Percentiles rank a stretch among this genome's conserved stretches.
Conservation (phyloP, 768 basidiomycete species). For the Cystofilobasidium ferigula region DNA sequence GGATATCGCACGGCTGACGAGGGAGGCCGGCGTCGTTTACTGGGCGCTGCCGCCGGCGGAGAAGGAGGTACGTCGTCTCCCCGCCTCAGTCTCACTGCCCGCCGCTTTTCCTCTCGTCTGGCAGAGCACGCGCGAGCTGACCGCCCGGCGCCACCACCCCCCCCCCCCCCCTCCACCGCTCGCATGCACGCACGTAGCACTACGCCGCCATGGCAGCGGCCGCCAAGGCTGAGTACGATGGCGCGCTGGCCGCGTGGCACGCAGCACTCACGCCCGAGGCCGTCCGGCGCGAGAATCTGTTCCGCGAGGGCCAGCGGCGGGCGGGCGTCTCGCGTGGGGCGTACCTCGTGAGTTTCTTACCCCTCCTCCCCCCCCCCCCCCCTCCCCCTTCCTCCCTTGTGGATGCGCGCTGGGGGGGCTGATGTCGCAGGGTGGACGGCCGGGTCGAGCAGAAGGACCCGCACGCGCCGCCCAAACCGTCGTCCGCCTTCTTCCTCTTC, state of each 20-base stretch:
- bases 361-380: not conserved
- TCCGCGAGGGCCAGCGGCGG: constrained; percentile 81
- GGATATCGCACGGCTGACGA: constrained; percentile 89
- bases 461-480: constrained; percentile 90
- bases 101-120: no score
- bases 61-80: constrained; percentile 69
- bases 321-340: constrained; percentile 84
- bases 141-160: no score
- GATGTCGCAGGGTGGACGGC: not conserved
- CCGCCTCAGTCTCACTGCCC: not conserved
- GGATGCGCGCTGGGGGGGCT: no score
- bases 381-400: not conserved
- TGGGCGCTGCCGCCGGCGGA: constrained; percentile 63
- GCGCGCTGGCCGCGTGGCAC: constrained; percentile 73
- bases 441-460: constrained; percentile 55
- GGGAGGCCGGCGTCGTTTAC: constrained; percentile 86
- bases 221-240: constrained; percentile 73
- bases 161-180: constrained; percentile 30
- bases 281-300: constrained; percentile 85
- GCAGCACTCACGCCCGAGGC: constrained; percentile 80
- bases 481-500: constrained; percentile 92
- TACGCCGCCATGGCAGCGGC: constrained; percentile 74
- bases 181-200: constrained; percentile 44
- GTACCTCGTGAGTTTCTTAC: constrained; percentile 48
- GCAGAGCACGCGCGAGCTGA: constrained; percentile 26